phyloP scores from a whole-genome alignment of 441 rosid genomes.

The Adansonia madagascariensis region DNA sequence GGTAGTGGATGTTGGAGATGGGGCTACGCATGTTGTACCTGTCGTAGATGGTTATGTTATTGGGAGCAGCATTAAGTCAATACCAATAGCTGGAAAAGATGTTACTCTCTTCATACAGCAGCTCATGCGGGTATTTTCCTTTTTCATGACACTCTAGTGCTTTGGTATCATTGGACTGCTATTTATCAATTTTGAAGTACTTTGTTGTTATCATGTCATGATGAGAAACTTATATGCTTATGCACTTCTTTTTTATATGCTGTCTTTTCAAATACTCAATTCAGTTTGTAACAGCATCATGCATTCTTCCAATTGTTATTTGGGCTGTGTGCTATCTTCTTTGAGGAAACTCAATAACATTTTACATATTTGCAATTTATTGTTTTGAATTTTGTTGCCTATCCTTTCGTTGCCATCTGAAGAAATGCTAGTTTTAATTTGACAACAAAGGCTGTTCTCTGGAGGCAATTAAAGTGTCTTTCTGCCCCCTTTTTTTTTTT shows the following conservation, averaged over 20 bases:
- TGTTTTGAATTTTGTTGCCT: not conserved
- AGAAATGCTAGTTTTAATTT: conserved; percentile 4
- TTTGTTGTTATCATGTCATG: not conserved
- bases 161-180: conserved; percentile 9
- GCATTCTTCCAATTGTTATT: not conserved
- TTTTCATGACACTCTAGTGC: not conserved
- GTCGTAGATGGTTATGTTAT: conserved; percentile 99
- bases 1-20: conserved; percentile 98
- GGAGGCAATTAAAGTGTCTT: not conserved
- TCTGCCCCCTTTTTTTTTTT: not conserved
- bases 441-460: not conserved
- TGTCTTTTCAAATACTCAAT: not conserved
- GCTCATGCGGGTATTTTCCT: conserved; percentile 85
- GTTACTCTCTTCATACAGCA: conserved; percentile 91
- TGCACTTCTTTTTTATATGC: not conserved
- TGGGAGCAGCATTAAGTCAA: conserved; percentile 89
- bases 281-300: not conserved
- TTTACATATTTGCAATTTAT: not conserved
- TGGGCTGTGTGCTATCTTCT: not conserved
- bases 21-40: conserved; percentile 94
- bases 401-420: not conserved
- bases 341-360: not conserved
- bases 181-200: not conserved
- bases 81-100: conserved; percentile 94
- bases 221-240: not conserved